Base-by-base conservation (phyloP, 2,329 filamentous ascomycete species). In the Zymoseptoria passerinii region DNA sequence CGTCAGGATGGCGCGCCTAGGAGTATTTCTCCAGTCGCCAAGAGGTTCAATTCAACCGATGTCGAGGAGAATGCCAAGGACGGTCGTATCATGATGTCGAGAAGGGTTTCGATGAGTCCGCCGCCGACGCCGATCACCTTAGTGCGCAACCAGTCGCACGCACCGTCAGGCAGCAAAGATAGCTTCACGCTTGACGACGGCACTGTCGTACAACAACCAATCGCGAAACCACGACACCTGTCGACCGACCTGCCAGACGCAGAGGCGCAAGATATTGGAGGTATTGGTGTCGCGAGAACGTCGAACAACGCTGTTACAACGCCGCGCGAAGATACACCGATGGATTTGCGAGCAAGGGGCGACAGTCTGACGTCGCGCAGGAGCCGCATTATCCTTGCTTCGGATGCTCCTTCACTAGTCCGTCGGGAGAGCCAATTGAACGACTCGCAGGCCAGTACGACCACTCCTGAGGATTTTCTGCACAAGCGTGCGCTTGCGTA, bases 211-310 rank as follows among this genome's bases (percentile, higher is more conserved):
- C 27, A 20, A 8, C 50, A 53, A 28, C 50, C 59, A 3, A 16
- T 50, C n/a, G 51, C 48, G 9, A 52, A 49, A 53, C 55, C 54
- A 8, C 27, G 50, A 35, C 56, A 60, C 18, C 28, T 59, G 28
- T 52, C 57, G 16, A 23, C 56, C n/a, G 58, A 57, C 20, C 19
- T 48, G 19, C 40, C 48, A n/a, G 35, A 63, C 28, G 57, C 44
- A 27, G 50, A 54, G 8, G 20, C 28, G 19, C 50, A 58, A 13
- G 61, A 59, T 28, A 18, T 23, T 19, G 57, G 50, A 16, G 58
- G 58, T 48, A 77, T 77, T 61, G 75, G 76, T 52, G 67, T 77
- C 48, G 76, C 76, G 18, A 73, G 65, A 53, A 77, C 76, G 5
- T 75, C 76, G 10, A 71, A 78, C 62, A 61, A 56, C 8, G 63